Percentiles rank a stretch among this genome's conserved stretches.
These are phyloP conservation scores for Daldinia vernicosa DNA, from an alignment of 495 filamentous ascomycete genomes.

Conservation along the genomic window DNA sequence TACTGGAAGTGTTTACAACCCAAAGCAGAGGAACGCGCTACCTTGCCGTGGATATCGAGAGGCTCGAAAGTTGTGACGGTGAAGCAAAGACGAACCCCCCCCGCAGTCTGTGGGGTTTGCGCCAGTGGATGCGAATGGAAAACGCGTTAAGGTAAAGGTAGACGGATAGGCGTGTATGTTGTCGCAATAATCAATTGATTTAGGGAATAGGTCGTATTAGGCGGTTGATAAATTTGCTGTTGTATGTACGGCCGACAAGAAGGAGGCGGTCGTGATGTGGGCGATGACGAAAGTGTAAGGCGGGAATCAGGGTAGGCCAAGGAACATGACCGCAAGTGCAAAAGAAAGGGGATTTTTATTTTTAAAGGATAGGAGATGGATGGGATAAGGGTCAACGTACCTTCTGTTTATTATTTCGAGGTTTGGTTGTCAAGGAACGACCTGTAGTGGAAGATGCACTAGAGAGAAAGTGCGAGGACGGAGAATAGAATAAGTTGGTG, in stretches of 20 bases:
- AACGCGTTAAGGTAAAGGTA: slow-evolving; percentile 42
- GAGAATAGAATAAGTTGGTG: slow-evolving; percentile 45
- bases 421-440: slow-evolving; percentile 23
- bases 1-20: slow-evolving; percentile 8
- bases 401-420: slow-evolving; percentile 18
- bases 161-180: slow-evolving; percentile 17
- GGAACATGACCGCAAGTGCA: slow-evolving; percentile 39
- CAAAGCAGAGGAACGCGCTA: slow-evolving; percentile 22
- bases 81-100: slow-evolving; percentile 42
- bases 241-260: slow-evolving; percentile 27
- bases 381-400: slow-evolving; percentile 25
- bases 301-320: slow-evolving; percentile 45
- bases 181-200: slow-evolving; percentile 46
- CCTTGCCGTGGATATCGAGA: slow-evolving; percentile 21
- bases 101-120: slow-evolving; percentile 51
- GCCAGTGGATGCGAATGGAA: slow-evolving; percentile 41
- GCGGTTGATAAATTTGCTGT: slow-evolving; percentile 39
- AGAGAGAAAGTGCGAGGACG: slow-evolving; percentile 27
- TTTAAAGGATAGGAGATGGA: background rate
- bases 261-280: slow-evolving; percentile 36
- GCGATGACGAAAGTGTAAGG: slow-evolving; percentile 44
- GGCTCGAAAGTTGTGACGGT: slow-evolving; percentile 31
- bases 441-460: slow-evolving; percentile 50
- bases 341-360: background rate
- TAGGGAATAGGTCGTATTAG: slow-evolving; percentile 30